Evolutionary conservation across 331 rosid species (phyloP), one percentile per base, ranked within the genome.

Genomic region (Malus hybrid): DNA sequence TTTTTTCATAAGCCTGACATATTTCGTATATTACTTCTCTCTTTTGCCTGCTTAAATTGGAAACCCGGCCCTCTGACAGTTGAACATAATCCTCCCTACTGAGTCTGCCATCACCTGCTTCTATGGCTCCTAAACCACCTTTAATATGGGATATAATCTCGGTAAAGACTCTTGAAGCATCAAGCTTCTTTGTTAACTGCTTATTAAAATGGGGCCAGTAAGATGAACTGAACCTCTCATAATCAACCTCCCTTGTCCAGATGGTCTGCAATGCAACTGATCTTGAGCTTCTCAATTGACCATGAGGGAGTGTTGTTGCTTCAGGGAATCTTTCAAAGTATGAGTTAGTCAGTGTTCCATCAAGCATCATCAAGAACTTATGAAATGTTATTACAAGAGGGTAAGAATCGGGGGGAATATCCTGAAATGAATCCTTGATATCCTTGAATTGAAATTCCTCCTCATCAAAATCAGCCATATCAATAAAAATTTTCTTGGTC

Each of bases 331-430:
- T 85, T 58, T 82, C 89, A 75, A 92, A 89, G 81, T 71, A 92
- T 10, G 97, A 89, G 61, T 78, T 77, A 29, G 87, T 79, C 71
- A 92, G 24, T 50, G 90, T 85, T 76, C 93, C 91, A 82, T 92
- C 97, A 52, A 92, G 88, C 97, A 92, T 92, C 92, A 88, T 82
- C 63, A 92, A 32, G 80, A 92, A 86, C 77, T 92, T 90, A 20
- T 81, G 82, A 76, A 92, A 87, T 57, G 96, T 89, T 70, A 90
- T 82, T 50, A 88, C 91, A 57, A 90, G 90, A 56, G 97, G 97
- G 71, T 82, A 92, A 4, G 70, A 80, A 6, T 66, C 24, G 3
- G 78, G 4, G 2, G 89, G 84, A 80, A 88, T 80, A 81, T 84
- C 75, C 24, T 65, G 16, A 30, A 92, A 87, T 0, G 97, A 88